Conservation (phyloP, 257 asterid genomes). For the Lantana camara region DNA sequence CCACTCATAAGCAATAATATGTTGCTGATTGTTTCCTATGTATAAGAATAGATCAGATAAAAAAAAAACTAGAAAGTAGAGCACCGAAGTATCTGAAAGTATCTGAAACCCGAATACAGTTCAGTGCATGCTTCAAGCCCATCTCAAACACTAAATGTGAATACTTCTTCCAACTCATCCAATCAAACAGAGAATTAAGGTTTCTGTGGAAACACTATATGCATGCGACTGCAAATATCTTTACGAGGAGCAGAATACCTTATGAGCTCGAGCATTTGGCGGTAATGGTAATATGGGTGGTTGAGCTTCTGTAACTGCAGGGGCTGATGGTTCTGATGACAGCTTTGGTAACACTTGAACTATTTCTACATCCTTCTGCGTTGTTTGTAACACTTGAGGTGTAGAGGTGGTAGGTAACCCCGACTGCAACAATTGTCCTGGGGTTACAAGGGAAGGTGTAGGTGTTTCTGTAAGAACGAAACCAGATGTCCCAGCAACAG, state of each 20-base stretch:
- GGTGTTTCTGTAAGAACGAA: slow-evolving; percentile 50
- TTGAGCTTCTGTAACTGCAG: slow-evolving; percentile 65
- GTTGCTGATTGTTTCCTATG: background rate
- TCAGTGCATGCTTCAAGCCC: background rate
- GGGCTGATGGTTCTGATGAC: slow-evolving; percentile 50
- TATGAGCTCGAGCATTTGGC: slow-evolving; percentile 54
- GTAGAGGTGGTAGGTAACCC: slow-evolving; percentile 55
- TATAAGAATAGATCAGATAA: background rate
- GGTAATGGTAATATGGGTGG: slow-evolving; percentile 92
- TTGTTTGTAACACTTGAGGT: slow-evolving; percentile 51
- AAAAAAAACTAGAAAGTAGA: background rate
- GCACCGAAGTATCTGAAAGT: background rate
- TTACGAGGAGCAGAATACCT: slow-evolving; percentile 60
- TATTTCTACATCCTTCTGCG: slow-evolving; percentile 89
- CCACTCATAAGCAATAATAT: background rate
- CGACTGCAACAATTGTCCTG: slow-evolving; percentile 80
- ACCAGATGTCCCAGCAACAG: slow-evolving; percentile 49
- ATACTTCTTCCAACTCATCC: background rate
- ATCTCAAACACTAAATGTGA: background rate
- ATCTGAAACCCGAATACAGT: background rate
- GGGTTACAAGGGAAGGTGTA: slow-evolving; percentile 71
- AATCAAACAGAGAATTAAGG: background rate
- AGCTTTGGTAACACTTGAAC: slow-evolving; percentile 64
- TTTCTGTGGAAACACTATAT: background rate
- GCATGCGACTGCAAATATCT: background rate